A percentile compares a stretch with the other conserved stretches of the same genome.
phyloP scores from a whole-genome alignment of 2,329 filamentous ascomycete species.

The Epichloe amarillans region DNA sequence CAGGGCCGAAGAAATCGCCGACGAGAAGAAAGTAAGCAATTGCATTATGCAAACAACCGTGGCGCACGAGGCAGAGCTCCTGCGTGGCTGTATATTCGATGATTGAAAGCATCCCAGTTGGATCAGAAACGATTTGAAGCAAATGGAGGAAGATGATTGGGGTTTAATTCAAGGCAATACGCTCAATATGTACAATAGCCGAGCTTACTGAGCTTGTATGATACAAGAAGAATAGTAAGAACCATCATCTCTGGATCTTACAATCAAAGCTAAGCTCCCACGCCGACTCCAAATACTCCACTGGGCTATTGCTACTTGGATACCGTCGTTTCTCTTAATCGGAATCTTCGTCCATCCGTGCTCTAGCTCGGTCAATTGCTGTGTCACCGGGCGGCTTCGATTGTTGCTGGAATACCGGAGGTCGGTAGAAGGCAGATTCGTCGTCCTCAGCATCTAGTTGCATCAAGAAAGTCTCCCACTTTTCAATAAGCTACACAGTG shows the following conservation, averaged over 20 bases:
- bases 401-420: conserved; percentile 40
- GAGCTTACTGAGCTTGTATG: conserved; percentile 21
- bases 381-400: conserved; percentile 41
- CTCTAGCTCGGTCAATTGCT: conserved; percentile 45
- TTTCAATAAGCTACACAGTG: conserved; percentile 50
- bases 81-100: neutral
- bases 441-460: conserved; percentile 92
- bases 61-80: neutral
- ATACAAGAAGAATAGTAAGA: conserved; percentile 15
- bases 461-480: conserved; percentile 97
- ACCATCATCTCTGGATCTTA: conserved; percentile 14
- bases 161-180: conserved; percentile 2
- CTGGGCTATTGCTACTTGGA: conserved; percentile 4
- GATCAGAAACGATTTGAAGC: neutral
- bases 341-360: conserved; percentile 43
- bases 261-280: conserved; percentile 2
- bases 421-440: conserved; percentile 52
- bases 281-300: conserved; percentile 3
- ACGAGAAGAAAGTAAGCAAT: conserved; percentile 32
- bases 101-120: neutral
- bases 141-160: neutral
- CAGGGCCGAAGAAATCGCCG: conserved; percentile 27
- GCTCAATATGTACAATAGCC: conserved; percentile 22
- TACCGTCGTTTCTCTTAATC: conserved; percentile 26
- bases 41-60: neutral